A percentile compares a stretch with the other conserved stretches of the same genome.
Evolutionary conservation across 306 rosid species (phyloP).

Genomic region (Rosa multiflora): DNA sequence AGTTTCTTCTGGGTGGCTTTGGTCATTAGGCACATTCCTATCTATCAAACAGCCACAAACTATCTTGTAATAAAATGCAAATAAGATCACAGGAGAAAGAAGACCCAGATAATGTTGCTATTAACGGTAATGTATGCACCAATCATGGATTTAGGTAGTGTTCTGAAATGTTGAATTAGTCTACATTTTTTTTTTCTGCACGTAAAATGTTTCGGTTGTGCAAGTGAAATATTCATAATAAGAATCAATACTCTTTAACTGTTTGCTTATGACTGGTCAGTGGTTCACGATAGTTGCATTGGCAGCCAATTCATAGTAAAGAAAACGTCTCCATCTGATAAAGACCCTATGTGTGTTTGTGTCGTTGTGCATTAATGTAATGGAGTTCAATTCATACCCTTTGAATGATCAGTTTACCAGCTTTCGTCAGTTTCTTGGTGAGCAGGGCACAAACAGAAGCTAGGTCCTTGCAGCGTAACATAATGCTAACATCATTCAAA

Average conservation of each 20-base stretch:
- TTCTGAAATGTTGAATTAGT: too few relatives aligned
- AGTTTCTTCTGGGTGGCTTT: slow-evolving; percentile 25
- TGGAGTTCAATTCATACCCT: not conserved
- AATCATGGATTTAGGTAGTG: not conserved
- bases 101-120: not conserved
- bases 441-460: not conserved
- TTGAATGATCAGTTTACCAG: slow-evolving; percentile 1
- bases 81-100: not conserved
- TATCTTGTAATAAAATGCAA: not conserved
- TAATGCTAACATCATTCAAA: not conserved
- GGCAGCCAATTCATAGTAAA: slow-evolving; percentile 26
- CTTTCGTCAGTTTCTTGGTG: not conserved
- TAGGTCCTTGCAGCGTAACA: not conserved
- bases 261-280: slow-evolving; percentile 37
- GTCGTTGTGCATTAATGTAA: not conserved
- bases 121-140: not conserved
- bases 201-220: not conserved
- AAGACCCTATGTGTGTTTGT: not conserved
- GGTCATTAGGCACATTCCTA: slow-evolving; percentile 12
- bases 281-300: slow-evolving; percentile 37
- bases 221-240: not conserved
- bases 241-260: not conserved
- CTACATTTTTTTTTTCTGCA: not conserved
- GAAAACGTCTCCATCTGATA: slow-evolving; percentile 22
- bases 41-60: not conserved